phyloP scores from a whole-genome alignment of 495 filamentous ascomycete species.

The Saxophila tyrrhenica region DNA sequence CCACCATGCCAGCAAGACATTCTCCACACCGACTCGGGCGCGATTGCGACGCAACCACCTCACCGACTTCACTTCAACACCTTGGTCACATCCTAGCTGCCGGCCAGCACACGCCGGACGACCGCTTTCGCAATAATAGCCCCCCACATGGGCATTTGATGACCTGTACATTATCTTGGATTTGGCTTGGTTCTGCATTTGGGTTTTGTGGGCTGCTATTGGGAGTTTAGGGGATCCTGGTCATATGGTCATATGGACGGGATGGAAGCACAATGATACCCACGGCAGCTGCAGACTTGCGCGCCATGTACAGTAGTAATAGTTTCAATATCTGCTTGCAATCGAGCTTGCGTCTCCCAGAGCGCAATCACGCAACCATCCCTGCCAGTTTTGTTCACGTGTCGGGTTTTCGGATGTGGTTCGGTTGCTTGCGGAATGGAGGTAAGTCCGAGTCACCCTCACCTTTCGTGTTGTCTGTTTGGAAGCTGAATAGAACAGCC shows the following conservation, averaged over 20 bases:
- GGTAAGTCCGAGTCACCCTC: no score
- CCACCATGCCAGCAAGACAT: not conserved
- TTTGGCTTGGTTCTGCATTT: not conserved
- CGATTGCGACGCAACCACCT: not conserved
- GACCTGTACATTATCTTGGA: not conserved
- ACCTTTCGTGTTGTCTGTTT: no score
- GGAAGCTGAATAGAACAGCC: no score
- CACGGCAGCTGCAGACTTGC: not conserved
- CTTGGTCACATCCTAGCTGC: not conserved
- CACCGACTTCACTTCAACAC: not conserved
- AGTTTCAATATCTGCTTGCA: not conserved
- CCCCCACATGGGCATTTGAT: not conserved
- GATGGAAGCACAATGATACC: not conserved
- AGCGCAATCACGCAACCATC: not conserved
- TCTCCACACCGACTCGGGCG: not conserved
- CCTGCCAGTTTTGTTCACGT: no score
- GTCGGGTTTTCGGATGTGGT: no score
- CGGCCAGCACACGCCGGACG: not conserved
- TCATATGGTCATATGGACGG: not conserved
- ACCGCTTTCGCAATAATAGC: not conserved
- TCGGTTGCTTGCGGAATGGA: no score
- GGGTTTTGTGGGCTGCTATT: not conserved
- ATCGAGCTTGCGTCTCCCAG: not conserved
- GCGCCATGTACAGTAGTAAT: not conserved
- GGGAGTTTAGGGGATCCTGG: not conserved